These are phyloP conservation scores for Cichorium intybus DNA, from an alignment of 140 eudicot genomes.

Conservation along the genomic window DNA sequence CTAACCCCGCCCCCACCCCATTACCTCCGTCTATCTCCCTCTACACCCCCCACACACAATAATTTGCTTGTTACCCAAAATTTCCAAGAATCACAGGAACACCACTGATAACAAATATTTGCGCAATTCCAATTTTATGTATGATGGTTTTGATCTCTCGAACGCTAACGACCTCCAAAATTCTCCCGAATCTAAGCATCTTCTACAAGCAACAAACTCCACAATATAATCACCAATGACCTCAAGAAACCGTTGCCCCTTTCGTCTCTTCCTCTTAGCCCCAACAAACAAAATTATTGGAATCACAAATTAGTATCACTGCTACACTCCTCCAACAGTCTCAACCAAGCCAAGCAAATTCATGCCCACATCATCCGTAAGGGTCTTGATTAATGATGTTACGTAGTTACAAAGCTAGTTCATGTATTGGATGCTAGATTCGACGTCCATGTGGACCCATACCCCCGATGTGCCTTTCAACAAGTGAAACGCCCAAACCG, in stretches of 20 bases:
- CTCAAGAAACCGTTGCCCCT: conserved; percentile 24
- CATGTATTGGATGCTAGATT: conserved; percentile 36
- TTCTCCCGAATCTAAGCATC: background rate
- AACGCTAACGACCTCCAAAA: background rate
- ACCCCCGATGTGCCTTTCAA: conserved; percentile 37
- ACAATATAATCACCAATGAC: too few relatives aligned
- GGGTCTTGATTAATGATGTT: conserved; percentile 43
- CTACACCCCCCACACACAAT: too few relatives aligned
- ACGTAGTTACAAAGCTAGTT: conserved; percentile 42
- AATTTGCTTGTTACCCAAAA: too few relatives aligned
- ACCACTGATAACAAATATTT: background rate
- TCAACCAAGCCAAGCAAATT: conserved; percentile 43
- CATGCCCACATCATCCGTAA: conserved; percentile 45
- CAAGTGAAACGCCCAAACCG: conserved; percentile 52
- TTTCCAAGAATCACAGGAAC: background rate
- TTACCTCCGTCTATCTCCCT: too few relatives aligned
- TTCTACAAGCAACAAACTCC: background rate
- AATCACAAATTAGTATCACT: conserved; percentile 35
- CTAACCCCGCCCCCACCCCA: too few relatives aligned
- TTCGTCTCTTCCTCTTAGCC: conserved; percentile 26
- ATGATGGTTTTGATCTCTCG: conserved; percentile 13
- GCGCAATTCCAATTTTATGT: background rate
- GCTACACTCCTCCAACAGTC: conserved; percentile 34
- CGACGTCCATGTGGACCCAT: conserved; percentile 35
- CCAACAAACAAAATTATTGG: conserved; percentile 35